These are phyloP conservation scores for Coemansia sp. DNA, from an alignment of 371 early-diverging fungal genomes.

Conservation along the genomic window DNA sequence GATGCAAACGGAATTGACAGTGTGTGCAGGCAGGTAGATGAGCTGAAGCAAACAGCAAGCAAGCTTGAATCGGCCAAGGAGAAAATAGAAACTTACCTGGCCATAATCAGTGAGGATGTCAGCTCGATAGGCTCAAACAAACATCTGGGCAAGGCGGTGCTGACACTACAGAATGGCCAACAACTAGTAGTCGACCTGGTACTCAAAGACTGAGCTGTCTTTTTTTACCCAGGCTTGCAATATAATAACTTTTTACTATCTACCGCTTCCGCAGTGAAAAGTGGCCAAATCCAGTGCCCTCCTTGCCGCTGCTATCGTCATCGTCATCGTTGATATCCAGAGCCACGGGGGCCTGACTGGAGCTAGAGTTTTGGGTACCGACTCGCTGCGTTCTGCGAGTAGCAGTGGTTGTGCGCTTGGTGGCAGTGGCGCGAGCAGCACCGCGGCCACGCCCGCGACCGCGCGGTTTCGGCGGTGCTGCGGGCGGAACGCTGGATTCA, in stretches of 20 bases:
- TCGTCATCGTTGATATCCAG: constrained; percentile 25
- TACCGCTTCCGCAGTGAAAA: constrained; percentile 29
- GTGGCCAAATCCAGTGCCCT: constrained; percentile 19
- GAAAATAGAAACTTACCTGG: too few relatives aligned
- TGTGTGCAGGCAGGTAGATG: too few relatives aligned
- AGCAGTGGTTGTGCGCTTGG: constrained; percentile 1
- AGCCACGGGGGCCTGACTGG: constrained; percentile 33
- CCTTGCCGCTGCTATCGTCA: constrained; percentile 9
- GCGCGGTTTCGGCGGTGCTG: constrained; percentile 6
- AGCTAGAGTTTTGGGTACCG: background rate
- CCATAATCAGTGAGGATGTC: too few relatives aligned
- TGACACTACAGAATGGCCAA: too few relatives aligned
- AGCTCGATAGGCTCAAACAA: too few relatives aligned
- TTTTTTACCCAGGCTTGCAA: too few relatives aligned
- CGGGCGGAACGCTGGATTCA: background rate
- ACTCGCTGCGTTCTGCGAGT: background rate
- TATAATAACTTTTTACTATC: background rate
- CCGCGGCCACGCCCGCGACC: constrained; percentile 28
- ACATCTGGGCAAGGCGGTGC: too few relatives aligned
- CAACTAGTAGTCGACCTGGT: too few relatives aligned
- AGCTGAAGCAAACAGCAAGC: too few relatives aligned
- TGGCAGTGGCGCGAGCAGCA: background rate
- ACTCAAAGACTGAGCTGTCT: too few relatives aligned
- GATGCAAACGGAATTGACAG: too few relatives aligned
- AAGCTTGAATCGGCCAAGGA: too few relatives aligned